phyloP scores from a whole-genome alignment of 2,329 filamentous ascomycete genomes.

The Fusarium nurragi region DNA sequence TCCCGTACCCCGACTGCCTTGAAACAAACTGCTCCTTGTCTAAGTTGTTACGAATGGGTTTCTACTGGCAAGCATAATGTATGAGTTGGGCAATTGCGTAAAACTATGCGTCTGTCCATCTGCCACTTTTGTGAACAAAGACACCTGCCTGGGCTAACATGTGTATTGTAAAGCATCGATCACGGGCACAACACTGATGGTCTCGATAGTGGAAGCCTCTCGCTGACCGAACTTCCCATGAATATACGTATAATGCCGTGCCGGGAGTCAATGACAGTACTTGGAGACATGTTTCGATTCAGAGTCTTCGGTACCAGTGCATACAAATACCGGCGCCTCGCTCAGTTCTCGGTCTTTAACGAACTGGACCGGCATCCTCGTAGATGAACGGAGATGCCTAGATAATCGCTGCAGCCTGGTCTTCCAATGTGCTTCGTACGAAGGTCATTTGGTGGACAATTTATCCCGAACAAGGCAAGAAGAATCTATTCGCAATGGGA shows the following conservation, averaged over 20 bases:
- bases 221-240: background rate
- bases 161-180: background rate
- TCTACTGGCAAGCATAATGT: background rate
- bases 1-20: background rate
- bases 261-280: background rate
- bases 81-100: background rate
- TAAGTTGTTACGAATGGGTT: background rate
- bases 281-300: background rate
- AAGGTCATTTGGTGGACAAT: background rate
- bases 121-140: background rate
- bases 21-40: background rate
- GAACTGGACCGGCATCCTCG: background rate
- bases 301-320: background rate
- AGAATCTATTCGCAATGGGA: background rate
- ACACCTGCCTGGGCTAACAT: background rate
- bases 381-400: background rate
- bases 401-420: background rate
- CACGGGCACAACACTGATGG: background rate
- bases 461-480: background rate
- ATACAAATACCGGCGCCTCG: background rate
- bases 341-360: background rate
- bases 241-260: background rate
- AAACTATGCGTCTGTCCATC: background rate
- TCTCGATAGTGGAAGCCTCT: background rate
- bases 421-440: background rate